Evolutionary conservation across 176 grass and related monocot genomes (phyloP), one percentile per base, ranked within the genome.

Genomic region (Eremochloa ophiuroides): DNA sequence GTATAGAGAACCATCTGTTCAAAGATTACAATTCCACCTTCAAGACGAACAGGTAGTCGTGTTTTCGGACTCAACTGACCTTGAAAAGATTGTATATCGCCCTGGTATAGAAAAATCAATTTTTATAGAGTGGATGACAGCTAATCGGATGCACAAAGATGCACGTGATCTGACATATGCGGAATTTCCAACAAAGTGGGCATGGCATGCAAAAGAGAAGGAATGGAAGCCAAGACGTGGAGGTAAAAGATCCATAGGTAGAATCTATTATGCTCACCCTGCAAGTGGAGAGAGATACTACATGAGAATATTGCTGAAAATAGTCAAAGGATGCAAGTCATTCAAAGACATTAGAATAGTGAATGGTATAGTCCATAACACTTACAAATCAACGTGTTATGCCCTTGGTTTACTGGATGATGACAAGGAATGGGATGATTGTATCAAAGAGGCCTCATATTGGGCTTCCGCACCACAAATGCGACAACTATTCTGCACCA

Each of bases 321-420:
- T 3, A 2, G 8, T 72, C 0, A 64, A 15, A 38, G 71, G 88
- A 4, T 67, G 72, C 11, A 73, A 3, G 26, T 74, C 10, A 33
- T 88, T 72, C 14, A 44, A 74, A 79, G 86, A 88, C 0, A 78
- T 91, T 0, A 74, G 77, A 5, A 88, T n/a, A 23, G 26, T 83
- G 0, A 48, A 91, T 35, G 76, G 56, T 25, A 18, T 59, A 3
- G 1, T 63, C 1, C 37, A 91, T 37, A 1, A 6, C 1, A 66
- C 82, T 33, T 85, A 78, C 42, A 91, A 85, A 75, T 50, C 83
- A 0, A 78, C 82, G 13, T 91, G 86, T 2, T 22, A 85, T 8
- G 82, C 86, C 0, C 14, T 70, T 7, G 77, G 78, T 16, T 68
- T 91, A 28, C 35, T 87, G 4, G 62, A 78, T 26, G 79, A 91